These are phyloP conservation scores for Blumeria graminis DNA, from an alignment of 2,329 filamentous ascomycete species.

Conservation along the genomic window DNA sequence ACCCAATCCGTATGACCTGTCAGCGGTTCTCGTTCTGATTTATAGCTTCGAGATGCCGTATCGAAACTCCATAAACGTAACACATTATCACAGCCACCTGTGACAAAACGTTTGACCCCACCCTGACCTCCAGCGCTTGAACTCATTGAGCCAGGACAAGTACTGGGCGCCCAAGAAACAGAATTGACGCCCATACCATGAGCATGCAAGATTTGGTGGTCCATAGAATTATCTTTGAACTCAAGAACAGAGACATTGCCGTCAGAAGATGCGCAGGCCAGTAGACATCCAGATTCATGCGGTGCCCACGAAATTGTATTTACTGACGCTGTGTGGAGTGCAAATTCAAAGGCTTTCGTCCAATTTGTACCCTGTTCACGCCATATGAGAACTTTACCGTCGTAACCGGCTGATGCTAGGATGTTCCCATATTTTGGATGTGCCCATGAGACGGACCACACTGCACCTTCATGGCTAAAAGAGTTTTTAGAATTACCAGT, in stretches of 20 bases:
- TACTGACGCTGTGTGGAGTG: conserved; percentile 81
- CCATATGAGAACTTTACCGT: conserved; percentile 97
- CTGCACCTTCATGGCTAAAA: conserved; percentile 72
- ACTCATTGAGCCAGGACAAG: conserved; percentile 61
- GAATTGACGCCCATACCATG: conserved; percentile 90
- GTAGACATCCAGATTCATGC: conserved; percentile 79
- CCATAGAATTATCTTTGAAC: conserved; percentile 89
- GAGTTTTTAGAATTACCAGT: no score
- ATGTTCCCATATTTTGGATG: conserved; percentile 98
- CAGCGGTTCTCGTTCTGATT: conserved; percentile 38
- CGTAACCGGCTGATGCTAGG: conserved; percentile 82
- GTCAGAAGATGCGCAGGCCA: conserved; percentile 85
- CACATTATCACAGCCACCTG: conserved; percentile 78
- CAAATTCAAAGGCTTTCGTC: conserved; percentile 81
- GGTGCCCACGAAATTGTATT: conserved; percentile 97
- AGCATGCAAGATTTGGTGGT: conserved; percentile 69
- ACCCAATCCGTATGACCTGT: conserved; percentile 88
- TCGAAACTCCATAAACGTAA: conserved; percentile 86
- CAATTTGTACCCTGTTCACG: conserved; percentile 55
- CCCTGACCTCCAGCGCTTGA: conserved; percentile 39
- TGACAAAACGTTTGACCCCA: conserved; percentile 65
- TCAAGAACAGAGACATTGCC: conserved; percentile 85
- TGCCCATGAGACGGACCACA: conserved; percentile 96
- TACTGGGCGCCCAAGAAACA: conserved; percentile 81
- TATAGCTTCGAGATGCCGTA: conserved; percentile 32